Base-by-base conservation (phyloP, 495 filamentous ascomycete species). In the Trichocladium uniseriatum region DNA sequence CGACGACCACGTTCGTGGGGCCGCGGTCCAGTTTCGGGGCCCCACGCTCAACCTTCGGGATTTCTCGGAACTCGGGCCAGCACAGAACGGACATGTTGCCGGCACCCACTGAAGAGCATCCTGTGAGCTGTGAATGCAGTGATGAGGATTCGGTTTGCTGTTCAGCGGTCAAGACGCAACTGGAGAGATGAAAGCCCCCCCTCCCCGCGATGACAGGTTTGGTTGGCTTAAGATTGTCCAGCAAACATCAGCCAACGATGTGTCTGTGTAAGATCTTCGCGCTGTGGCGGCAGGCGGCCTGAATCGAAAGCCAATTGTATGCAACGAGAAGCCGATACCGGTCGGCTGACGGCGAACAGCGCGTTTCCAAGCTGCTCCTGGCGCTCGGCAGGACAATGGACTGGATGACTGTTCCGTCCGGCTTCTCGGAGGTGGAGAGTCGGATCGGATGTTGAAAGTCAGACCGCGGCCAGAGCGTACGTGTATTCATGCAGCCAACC, bases 1-100 rank as follows among this genome's bases (percentile, higher is more conserved):
- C n/a, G n/a, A n/a, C n/a, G n/a, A n/a, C n/a, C n/a, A n/a, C n/a
- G n/a, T 38, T 36, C 46, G 14, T 47, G 43, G 32, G 49, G 35
- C 21, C 15, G 38, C 45, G 46, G 52, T 47, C 38, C 40, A 46
- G 46, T 60, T 56, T 51, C 31, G 31, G 3, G 38, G 31, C 38
- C 45, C 41, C 50, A 52, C 48, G 55, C 53, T 52, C 29, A 22
- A 43, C 27, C 13, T 10, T 57, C 60, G 60, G 60, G 38, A 57
- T 35, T 57, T 60, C 36, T 57, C 57, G 60, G 60, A 59, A 56
- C 45, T 42, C 24, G 24, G 24, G 24, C 8, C 24, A 8, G 24
- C 24, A 27, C 4, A 27, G 24, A 8, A 27, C 8, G 24, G 24
- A 27, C 24, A 37, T 35, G 24, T 4, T 8, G 24, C 24, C 24